Percentiles rank a stretch among this genome's conserved stretches.
phyloP scores from a whole-genome alignment of 805 yeast genomes.

The Spathaspora arborariae region DNA sequence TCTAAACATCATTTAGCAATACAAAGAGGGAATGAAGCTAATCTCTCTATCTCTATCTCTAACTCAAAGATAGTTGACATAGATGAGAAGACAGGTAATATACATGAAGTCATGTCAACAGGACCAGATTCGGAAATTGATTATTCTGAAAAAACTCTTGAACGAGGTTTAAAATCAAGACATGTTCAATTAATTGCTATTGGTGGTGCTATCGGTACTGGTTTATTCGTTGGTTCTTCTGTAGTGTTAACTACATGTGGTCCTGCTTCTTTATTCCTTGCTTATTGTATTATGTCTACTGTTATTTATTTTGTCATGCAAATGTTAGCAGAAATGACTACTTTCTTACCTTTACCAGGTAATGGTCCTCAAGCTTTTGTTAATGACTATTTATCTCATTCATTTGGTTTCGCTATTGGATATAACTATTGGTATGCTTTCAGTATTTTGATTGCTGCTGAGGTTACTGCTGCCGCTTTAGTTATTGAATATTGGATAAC shows the following conservation, averaged over 20 bases:
- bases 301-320: slow-evolving; percentile 29
- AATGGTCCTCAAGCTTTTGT: slow-evolving; percentile 30
- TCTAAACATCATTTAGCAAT: too few relatives aligned
- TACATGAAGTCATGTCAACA: too few relatives aligned
- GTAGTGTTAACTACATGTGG: slow-evolving; percentile 57
- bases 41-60: too few relatives aligned
- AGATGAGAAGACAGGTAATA: too few relatives aligned
- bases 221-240: slow-evolving; percentile 65
- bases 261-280: slow-evolving; percentile 56
- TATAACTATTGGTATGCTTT: slow-evolving; percentile 34
- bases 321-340: slow-evolving; percentile 30
- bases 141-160: slow-evolving; percentile 24
- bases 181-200: slow-evolving; percentile 75
- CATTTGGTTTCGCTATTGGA: slow-evolving; percentile 32
- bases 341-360: slow-evolving; percentile 32
- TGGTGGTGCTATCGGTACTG: slow-evolving; percentile 85
- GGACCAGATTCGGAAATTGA: too few relatives aligned
- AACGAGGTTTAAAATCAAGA: slow-evolving; percentile 36
- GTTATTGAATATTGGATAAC: slow-evolving; percentile 33
- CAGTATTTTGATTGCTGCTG: slow-evolving; percentile 31
- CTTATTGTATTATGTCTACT: slow-evolving; percentile 19
- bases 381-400: slow-evolving; percentile 22
- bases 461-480: slow-evolving; percentile 33
- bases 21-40: too few relatives aligned
- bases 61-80: too few relatives aligned